Conservation (phyloP, 805 yeast genomes). For the Candida caryicola region DNA sequence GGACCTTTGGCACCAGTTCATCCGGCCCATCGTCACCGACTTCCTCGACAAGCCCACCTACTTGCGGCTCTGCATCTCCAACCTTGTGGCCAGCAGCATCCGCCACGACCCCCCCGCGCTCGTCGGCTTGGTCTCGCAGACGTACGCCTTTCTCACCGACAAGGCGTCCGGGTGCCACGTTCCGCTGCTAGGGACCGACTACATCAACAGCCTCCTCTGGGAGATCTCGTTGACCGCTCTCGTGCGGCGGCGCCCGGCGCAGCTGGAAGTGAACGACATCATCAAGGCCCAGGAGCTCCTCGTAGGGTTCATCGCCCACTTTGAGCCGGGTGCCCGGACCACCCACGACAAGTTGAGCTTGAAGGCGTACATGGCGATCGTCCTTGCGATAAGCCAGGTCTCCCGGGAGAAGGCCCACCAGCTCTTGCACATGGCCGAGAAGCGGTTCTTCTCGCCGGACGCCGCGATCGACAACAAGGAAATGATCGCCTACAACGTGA, state of each 20-base stretch:
- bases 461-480: constrained; percentile 15
- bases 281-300: constrained; percentile 29
- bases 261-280: constrained; percentile 8
- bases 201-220: constrained; percentile 27
- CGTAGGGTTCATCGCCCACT: constrained; percentile 16
- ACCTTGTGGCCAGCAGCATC: constrained; percentile 26
- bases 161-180: constrained; percentile 20
- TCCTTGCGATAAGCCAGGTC: constrained; percentile 24
- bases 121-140: constrained; percentile 14
- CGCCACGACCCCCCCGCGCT: constrained; percentile 23
- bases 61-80: constrained; percentile 21
- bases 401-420: constrained; percentile 25
- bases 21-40: constrained; percentile 19
- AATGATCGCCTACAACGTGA: constrained; percentile 20
- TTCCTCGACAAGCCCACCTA: constrained; percentile 19
- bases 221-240: constrained; percentile 18
- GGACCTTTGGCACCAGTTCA: constrained; percentile 35
- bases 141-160: constrained; percentile 19
- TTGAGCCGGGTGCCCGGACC: constrained; percentile 4
- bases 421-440: constrained; percentile 26
- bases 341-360: constrained; percentile 21
- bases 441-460: constrained; percentile 15
- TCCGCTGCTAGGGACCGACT: constrained; percentile 16
- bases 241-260: not conserved
- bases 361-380: constrained; percentile 37